phyloP scores from a whole-genome alignment of 257 asterid genomes.

The Apocynum venetum region DNA sequence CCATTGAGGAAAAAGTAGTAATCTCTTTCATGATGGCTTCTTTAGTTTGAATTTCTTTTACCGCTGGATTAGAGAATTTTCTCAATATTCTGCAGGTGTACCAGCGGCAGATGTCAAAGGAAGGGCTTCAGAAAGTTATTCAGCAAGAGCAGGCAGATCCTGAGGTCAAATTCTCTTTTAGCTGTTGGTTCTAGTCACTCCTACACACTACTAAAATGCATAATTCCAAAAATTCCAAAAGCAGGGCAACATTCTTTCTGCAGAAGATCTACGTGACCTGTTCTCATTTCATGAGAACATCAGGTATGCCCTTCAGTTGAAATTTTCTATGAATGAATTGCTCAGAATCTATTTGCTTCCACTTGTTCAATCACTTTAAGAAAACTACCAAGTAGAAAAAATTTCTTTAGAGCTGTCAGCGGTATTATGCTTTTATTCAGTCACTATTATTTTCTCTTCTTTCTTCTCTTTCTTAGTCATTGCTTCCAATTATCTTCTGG shows the following conservation, averaged over 20 bases:
- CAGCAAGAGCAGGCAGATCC: constrained; percentile 72
- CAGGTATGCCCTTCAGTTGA: constrained; percentile 47
- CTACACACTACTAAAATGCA: constrained; percentile 15
- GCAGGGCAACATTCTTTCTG: constrained; percentile 82
- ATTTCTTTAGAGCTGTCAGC: not conserved
- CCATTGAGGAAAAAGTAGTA: constrained; percentile 91
- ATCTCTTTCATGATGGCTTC: constrained; percentile 8
- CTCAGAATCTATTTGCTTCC: constrained; percentile 3
- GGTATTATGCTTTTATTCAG: not conserved
- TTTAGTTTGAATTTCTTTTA: constrained; percentile 5
- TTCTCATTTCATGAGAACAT: constrained; percentile 68
- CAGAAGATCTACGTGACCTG: constrained; percentile 92
- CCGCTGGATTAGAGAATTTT: not conserved
- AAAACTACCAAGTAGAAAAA: not conserved
- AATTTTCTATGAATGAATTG: constrained; percentile 12
- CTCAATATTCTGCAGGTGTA: constrained; percentile 51
- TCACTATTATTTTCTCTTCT: not conserved
- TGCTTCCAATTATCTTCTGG: not conserved
- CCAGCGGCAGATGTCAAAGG: constrained; percentile 99
- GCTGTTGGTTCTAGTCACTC: constrained; percentile 13
- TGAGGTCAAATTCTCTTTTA: constrained; percentile 48
- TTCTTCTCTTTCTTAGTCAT: not conserved
- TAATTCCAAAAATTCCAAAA: constrained; percentile 22
- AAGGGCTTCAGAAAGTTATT: constrained; percentile 92
- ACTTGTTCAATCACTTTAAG: not conserved